Evolutionary conservation across 2,329 filamentous ascomycete genomes (phyloP), one percentile per base, ranked within the genome.

Genomic region (Claviceps humidiphila): DNA sequence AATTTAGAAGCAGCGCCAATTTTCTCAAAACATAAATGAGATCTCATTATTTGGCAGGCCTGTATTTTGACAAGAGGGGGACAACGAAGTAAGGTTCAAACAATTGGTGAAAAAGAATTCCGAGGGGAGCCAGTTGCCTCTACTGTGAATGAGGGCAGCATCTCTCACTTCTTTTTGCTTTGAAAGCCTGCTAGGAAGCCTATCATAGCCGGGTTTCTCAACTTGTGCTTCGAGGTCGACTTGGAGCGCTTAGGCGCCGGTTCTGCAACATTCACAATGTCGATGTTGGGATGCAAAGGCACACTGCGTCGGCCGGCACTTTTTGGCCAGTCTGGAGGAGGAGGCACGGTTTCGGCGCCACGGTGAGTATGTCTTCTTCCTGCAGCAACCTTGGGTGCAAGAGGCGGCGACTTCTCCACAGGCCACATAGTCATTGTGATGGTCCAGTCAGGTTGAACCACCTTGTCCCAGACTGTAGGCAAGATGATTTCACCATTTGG

Each of bases 401-500:
- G 39, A 13, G 40, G 49, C 9, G 49, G 45, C 44, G 58, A 58
- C 59, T 73, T 73, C 9, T 78, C 74, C 66, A 76, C 72, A 2
- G 77, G 77, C 77, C 77, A 80, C 75, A 80, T 79, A 41, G 76
- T 71, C 74, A 77, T 77, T 9, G 70, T 75, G 52, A 77, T 71
- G 17, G 61, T 60, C 69, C 67, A 71, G 64, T 90, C 87, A 2
- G 87, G 87, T 65, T 91, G 77, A 50, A 93, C 74, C 45, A 88
- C 84, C 59, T 82, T 86, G 58, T 90, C 87, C 87, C 87, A 93
- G 14, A 91, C 80, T 6, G 65, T 61, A 5, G 87, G 85, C 42
- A 93, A 78, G 60, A 93, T 90, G 57, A 91, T 89, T 64, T 93
- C 85, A 42, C 84, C 84, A 59, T 88, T 81, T 4, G 87, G 86